Percentiles rank a stretch among this genome's conserved stretches.
Conservation (phyloP, 345 rosid genomes). For the Eucalyptus melliodora region DNA sequence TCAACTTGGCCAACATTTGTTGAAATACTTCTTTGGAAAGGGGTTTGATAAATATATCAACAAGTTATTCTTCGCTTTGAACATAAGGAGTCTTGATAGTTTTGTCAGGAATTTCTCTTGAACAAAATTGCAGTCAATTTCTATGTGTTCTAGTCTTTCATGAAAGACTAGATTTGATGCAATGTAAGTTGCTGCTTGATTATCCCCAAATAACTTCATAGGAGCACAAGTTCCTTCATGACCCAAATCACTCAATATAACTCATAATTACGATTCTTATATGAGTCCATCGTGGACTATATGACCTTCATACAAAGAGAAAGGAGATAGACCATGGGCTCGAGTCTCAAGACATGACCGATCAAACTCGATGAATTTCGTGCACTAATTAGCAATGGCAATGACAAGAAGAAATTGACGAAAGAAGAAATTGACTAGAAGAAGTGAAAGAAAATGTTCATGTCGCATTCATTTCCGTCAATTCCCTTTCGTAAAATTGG, state of each 20-base stretch:
- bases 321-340: neutral
- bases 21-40: neutral
- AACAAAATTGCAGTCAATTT: neutral
- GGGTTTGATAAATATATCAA: neutral
- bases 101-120: neutral
- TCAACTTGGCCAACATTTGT: neutral
- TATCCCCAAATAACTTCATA: no score
- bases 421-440: neutral
- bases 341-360: neutral
- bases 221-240: no score
- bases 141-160: neutral
- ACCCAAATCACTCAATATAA: no score
- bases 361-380: neutral
- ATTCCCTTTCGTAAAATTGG: neutral
- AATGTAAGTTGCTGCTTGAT: no score
- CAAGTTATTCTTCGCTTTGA: neutral
- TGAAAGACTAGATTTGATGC: no score
- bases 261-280: neutral
- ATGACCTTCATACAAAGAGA: neutral
- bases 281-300: neutral
- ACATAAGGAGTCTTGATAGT: neutral
- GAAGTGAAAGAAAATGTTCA: neutral
- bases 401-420: neutral
- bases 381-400: neutral
- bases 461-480: neutral